Evolutionary conservation across 345 rosid species (phyloP).

Genomic region (Psidium guajava): DNA sequence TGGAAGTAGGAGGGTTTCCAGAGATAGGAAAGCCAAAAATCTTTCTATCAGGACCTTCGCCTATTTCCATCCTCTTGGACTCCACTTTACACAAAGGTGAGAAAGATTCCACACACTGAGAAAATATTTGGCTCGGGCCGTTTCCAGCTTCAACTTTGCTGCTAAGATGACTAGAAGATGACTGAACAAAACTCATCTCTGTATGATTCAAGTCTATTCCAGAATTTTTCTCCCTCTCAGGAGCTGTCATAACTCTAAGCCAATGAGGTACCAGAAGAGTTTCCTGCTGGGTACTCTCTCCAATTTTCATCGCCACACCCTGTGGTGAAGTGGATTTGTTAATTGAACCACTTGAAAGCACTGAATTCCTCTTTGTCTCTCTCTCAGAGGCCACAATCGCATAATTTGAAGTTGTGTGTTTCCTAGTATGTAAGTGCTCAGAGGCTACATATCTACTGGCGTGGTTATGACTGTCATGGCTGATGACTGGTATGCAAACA

Average conservation of each 20-base stretch:
- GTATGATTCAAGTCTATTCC: slow-evolving; percentile 32
- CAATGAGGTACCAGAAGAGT: slow-evolving; percentile 46
- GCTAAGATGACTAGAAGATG: slow-evolving; percentile 21
- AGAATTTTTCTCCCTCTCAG: slow-evolving; percentile 19
- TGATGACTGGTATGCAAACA: neutral
- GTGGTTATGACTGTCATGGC: slow-evolving; percentile 16
- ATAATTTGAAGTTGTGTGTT: slow-evolving; percentile 8
- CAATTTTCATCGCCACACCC: slow-evolving; percentile 7
- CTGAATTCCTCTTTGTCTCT: slow-evolving; percentile 28
- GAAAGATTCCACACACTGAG: slow-evolving; percentile 18
- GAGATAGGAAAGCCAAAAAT: slow-evolving; percentile 45
- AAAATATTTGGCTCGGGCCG: slow-evolving; percentile 8
- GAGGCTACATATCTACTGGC: slow-evolving; percentile 15
- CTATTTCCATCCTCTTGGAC: slow-evolving; percentile 15
- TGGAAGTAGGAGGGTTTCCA: slow-evolving; percentile 21
- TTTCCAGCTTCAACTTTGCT: slow-evolving; percentile 22
- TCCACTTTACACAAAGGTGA: slow-evolving; percentile 25
- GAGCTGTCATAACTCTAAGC: slow-evolving; percentile 36
- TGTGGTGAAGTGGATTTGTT: slow-evolving; percentile 17
- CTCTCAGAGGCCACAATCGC: slow-evolving; percentile 18
- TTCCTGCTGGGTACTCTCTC: slow-evolving; percentile 36
- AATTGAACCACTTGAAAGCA: slow-evolving; percentile 22
- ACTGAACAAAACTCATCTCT: slow-evolving; percentile 14
- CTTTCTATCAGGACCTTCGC: slow-evolving; percentile 25
- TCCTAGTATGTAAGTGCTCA: slow-evolving; percentile 12